Evolutionary conservation across 495 filamentous ascomycete species (phyloP).

Genomic region (Pyronema domesticum): DNA sequence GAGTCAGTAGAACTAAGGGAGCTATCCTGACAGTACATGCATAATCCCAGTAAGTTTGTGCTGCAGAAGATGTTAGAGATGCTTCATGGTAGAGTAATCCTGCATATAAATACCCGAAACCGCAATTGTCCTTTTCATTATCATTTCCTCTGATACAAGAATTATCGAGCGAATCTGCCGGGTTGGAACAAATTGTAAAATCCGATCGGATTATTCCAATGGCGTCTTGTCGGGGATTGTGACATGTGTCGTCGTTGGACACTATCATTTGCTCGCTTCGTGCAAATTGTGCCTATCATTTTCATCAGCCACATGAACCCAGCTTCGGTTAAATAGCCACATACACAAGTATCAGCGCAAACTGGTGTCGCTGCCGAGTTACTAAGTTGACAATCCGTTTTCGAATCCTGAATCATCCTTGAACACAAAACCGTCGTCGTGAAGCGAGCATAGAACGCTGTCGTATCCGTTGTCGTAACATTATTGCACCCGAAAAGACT

Average conservation of each 20-base stretch:
- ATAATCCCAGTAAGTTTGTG: conserved; percentile 65
- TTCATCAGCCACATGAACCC: background rate
- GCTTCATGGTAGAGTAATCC: background rate
- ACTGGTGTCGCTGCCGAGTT: conserved; percentile 48
- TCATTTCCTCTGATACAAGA: conserved; percentile 54
- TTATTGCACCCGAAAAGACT: conserved; percentile 63
- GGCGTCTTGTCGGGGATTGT: conserved; percentile 41
- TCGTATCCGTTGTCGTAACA: conserved; percentile 50
- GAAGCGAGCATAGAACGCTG: conserved; percentile 78
- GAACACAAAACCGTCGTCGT: conserved; percentile 88
- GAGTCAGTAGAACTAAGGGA: conserved; percentile 85
- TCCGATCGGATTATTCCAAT: conserved; percentile 72
- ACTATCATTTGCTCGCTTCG: conserved; percentile 72
- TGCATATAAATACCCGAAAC: conserved; percentile 35
- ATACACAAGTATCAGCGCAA: conserved; percentile 80
- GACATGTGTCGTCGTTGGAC: conserved; percentile 55
- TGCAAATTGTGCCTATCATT: conserved; percentile 54
- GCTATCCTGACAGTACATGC: conserved; percentile 64
- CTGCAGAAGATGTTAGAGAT: conserved; percentile 19
- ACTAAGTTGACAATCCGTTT: conserved; percentile 47
- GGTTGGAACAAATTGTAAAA: conserved; percentile 74
- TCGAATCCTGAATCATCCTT: conserved; percentile 83
- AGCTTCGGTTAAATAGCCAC: conserved; percentile 27
- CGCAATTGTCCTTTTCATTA: conserved; percentile 82
- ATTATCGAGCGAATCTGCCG: conserved; percentile 53